These are phyloP conservation scores for Lactarius sanguifluus DNA, from an alignment of 768 basidiomycete genomes.

Conservation along the genomic window DNA sequence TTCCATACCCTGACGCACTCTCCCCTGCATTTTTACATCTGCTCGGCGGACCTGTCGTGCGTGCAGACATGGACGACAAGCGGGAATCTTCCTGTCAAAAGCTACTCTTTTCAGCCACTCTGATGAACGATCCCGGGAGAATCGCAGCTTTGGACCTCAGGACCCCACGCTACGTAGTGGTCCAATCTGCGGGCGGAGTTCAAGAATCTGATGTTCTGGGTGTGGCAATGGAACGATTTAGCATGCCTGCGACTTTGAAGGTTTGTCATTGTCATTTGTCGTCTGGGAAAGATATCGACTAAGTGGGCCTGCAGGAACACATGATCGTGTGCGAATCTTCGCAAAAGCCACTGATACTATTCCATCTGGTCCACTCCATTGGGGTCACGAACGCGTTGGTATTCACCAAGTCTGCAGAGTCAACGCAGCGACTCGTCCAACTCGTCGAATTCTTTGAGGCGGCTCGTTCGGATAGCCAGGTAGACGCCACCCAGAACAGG, in stretches of 20 bases:
- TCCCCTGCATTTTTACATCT: slow-evolving; percentile 58
- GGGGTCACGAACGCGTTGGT: slow-evolving; percentile 72
- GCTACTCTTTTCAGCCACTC: slow-evolving; percentile 92
- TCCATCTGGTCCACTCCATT: slow-evolving; percentile 73
- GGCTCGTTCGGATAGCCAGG: slow-evolving; percentile 35
- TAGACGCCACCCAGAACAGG: slow-evolving; percentile 29
- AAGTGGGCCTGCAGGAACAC: slow-evolving; percentile 58
- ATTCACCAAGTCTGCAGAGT: slow-evolving; percentile 97
- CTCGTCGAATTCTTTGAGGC: slow-evolving; percentile 82
- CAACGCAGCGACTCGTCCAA: slow-evolving; percentile 75
- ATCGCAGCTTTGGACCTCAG: slow-evolving; percentile 77
- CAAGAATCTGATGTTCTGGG: slow-evolving; percentile 45
- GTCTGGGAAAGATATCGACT: slow-evolving; percentile 7
- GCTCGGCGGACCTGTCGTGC: slow-evolving; percentile 41
- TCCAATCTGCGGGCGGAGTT: slow-evolving; percentile 47
- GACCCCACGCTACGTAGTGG: slow-evolving; percentile 85
- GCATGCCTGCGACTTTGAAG: slow-evolving; percentile 74
- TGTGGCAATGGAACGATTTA: slow-evolving; percentile 70
- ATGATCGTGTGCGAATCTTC: slow-evolving; percentile 79
- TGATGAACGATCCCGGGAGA: slow-evolving; percentile 93
- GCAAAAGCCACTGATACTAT: slow-evolving; percentile 85
- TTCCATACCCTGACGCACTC: slow-evolving; percentile 52
- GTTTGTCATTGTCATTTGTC: slow-evolving; percentile 46
- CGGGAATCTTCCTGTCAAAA: slow-evolving; percentile 82
- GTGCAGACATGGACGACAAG: slow-evolving; percentile 56